Evolutionary conservation across 2,329 filamentous ascomycete species (phyloP), one percentile per base, ranked within the genome.

Genomic region (Colletotrichum eremochloae): DNA sequence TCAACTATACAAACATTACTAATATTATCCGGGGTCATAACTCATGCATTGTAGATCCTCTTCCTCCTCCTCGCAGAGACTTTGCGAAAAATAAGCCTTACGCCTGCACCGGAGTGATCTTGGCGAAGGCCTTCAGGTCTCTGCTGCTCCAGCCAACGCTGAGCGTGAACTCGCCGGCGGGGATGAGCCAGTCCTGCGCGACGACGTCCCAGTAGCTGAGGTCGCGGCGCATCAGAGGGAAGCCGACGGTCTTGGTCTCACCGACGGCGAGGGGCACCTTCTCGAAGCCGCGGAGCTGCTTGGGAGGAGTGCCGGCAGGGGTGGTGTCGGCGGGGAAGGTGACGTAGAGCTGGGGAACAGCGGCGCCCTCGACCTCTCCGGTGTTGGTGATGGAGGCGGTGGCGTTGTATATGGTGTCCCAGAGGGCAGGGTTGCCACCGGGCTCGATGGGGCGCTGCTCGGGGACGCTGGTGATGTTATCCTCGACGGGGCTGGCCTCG

Each of bases 261-360:
- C 86, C 85, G 0, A 82, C 75, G 5, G 76, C 75, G 1, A 90
- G 77, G 3, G 75, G 75, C 1, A 86, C 75, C 79, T 89, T 90
- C 3, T 86, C 83, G 68, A 90, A 90, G 61, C 81, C 86, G 74
- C 87, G 81, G 8, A 88, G 82, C 75, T 86, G 83, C 61, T 80
- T 81, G 5, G 84, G 81, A 0, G 88, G 88, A 12, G 87, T 88
- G 60, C 80, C 81, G 18, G 78, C 69, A 20, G 81, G 73, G n/a
- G 83, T 74, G 62, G 77, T 77, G 29, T 78, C 77, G 52, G 68
- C 63, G 53, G 83, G 81, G 79, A 86, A 81, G 6, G 76, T 74
- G n/a, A 90, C 78, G 76, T 91, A 91, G 1, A 91, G 80, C 79
- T 91, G 89, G 2, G 86, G 81, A 0, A 90, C 85, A 12, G 85